Conservation (phyloP, 805 yeast species). For the Vanderwaltozyma yarrowii region DNA sequence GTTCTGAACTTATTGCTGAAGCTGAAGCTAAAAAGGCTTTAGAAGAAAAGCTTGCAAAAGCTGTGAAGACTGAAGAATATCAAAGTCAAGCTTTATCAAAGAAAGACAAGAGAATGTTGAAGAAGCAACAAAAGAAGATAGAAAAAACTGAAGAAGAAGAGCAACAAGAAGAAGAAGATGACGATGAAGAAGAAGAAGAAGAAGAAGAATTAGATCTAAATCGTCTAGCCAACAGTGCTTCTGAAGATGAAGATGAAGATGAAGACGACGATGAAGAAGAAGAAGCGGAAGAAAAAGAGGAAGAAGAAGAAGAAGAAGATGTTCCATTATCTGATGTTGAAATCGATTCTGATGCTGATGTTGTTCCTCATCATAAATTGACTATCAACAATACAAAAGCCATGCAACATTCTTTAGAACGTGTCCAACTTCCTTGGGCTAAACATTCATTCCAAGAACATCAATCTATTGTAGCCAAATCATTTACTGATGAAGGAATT, state of each 20-base stretch:
- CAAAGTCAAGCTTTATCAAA: slow-evolving; percentile 46
- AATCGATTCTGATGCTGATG: slow-evolving; percentile 87
- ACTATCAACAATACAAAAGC: slow-evolving; percentile 88
- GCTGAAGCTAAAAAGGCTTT: slow-evolving; percentile 9
- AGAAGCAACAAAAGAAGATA: slow-evolving; percentile 34
- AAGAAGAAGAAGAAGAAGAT: slow-evolving; percentile 67
- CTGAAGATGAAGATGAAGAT: slow-evolving; percentile 32
- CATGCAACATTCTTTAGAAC: slow-evolving; percentile 53
- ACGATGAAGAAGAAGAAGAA: slow-evolving; percentile 27
- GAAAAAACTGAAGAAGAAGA: slow-evolving; percentile 22
- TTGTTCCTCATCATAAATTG: slow-evolving; percentile 82
- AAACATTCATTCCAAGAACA: slow-evolving; percentile 75
- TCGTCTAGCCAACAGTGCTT: slow-evolving; percentile 46
- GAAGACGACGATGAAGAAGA: slow-evolving; percentile 30
- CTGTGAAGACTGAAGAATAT: slow-evolving; percentile 28
- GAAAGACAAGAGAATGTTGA: slow-evolving; percentile 52
- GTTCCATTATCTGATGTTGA: slow-evolving; percentile 86
- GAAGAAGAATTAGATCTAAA: slow-evolving; percentile 43
- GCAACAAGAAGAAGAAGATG: slow-evolving; percentile 7
- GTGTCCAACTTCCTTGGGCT: slow-evolving; percentile 50
- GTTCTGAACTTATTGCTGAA: slow-evolving; percentile 22
- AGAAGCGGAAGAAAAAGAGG: slow-evolving; percentile 40
- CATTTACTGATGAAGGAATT: slow-evolving; percentile 52
- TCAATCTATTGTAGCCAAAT: slow-evolving; percentile 56
- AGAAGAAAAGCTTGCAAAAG: too few relatives aligned